Evolutionary conservation across 495 filamentous ascomycete species (phyloP).

Genomic region (Cercophora scortea): DNA sequence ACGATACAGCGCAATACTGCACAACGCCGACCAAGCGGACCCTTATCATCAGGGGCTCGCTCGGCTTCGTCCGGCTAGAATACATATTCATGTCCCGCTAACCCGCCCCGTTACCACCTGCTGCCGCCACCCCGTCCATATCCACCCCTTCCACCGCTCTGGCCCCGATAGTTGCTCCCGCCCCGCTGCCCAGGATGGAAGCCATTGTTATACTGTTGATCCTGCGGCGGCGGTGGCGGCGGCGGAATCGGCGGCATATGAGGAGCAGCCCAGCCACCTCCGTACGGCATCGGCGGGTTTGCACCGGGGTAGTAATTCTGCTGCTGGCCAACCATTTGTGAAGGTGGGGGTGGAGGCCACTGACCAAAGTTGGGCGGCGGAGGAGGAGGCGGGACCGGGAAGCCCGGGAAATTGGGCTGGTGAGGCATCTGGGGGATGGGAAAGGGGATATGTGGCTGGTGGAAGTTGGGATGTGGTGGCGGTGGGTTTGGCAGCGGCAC

Average conservation of each 20-base stretch:
- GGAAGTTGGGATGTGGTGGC: constrained; percentile 20
- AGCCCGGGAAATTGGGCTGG: constrained; percentile 7
- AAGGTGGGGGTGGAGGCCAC: constrained; percentile 45
- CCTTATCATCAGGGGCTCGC: background rate
- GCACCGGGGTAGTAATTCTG: constrained; percentile 1
- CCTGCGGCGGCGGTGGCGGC: constrained; percentile 15
- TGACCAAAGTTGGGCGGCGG: constrained; percentile 44
- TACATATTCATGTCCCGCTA: too few relatives aligned
- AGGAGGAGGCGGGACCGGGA: constrained; percentile 29
- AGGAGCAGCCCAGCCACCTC: constrained; percentile 10
- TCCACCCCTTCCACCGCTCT: constrained; percentile 10
- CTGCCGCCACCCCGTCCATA: constrained; percentile 9
- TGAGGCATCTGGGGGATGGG: constrained; percentile 17
- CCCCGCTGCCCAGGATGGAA: constrained; percentile 10
- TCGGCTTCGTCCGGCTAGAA: too few relatives aligned
- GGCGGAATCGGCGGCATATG: constrained; percentile 12
- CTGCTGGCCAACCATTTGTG: constrained; percentile 15
- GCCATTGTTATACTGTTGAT: constrained; percentile 7
- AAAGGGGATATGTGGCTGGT: constrained; percentile 11
- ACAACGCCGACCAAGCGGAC: background rate
- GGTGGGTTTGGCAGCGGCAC: constrained; percentile 12
- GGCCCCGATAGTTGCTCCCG: constrained; percentile 7
- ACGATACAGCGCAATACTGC: too few relatives aligned
- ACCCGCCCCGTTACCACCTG: background rate
- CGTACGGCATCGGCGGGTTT: constrained; percentile 3